phyloP scores from a whole-genome alignment of 139 green algal genomes.

The Chlamydomonas sp. region DNA sequence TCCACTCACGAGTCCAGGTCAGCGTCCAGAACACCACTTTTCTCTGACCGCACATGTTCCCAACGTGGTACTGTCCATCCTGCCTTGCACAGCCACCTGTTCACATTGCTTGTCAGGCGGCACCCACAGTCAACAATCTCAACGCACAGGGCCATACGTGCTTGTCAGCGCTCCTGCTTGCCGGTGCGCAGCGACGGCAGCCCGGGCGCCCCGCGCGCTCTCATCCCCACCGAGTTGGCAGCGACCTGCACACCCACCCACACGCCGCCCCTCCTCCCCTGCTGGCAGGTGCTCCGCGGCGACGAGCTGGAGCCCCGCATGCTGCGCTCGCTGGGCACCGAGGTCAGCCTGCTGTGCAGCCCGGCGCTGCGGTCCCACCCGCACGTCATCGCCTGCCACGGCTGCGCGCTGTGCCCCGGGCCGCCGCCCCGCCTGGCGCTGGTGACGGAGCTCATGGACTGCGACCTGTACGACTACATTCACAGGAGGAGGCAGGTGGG shows the following conservation, averaged over 20 bases:
- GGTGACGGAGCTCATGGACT: slow-evolving; percentile 34
- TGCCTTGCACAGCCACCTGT: too few relatives aligned
- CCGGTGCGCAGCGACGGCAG: too few relatives aligned
- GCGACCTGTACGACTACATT: slow-evolving; percentile 37
- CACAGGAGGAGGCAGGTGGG: slow-evolving; percentile 9
- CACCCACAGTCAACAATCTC: too few relatives aligned
- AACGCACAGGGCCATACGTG: too few relatives aligned
- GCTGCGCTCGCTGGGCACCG: slow-evolving; percentile 2
- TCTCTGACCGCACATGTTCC: too few relatives aligned
- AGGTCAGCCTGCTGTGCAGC: neutral
- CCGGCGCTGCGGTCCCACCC: slow-evolving; percentile 1
- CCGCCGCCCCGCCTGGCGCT: slow-evolving; percentile 6
- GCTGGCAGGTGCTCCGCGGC: slow-evolving; percentile 9
- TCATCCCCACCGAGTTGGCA: too few relatives aligned
- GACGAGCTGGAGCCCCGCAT: slow-evolving; percentile 7
- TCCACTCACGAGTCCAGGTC: too few relatives aligned
- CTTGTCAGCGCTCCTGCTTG: too few relatives aligned
- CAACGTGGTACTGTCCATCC: too few relatives aligned
- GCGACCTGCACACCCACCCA: neutral
- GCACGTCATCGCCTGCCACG: slow-evolving; percentile 14
- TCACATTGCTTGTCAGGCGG: too few relatives aligned
- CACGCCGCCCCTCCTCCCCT: neutral
- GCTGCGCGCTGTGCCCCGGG: neutral
- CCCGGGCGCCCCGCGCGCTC: too few relatives aligned
- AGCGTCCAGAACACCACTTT: too few relatives aligned